Conservation (phyloP, 345 rosid genomes). For the Rhizophora apiculata region DNA sequence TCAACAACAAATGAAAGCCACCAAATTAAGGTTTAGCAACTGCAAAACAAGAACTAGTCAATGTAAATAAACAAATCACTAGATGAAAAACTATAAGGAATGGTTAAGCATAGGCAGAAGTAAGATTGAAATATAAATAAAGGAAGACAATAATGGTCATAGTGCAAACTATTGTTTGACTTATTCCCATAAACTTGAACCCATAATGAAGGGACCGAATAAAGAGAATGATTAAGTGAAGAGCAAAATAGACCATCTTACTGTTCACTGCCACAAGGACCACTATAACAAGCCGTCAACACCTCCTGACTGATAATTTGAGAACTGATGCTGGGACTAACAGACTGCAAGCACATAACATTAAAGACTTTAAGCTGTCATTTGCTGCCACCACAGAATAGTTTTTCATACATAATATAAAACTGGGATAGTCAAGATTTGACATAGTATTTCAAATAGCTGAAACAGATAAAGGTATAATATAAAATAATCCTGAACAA, state of each 20-base stretch:
- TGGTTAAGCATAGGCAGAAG: too few species aligned
- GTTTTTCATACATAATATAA: not conserved
- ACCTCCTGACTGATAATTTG: slow-evolving; percentile 74
- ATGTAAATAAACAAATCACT: slow-evolving; percentile 4
- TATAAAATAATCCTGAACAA: not conserved
- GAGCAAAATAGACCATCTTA: slow-evolving; percentile 26
- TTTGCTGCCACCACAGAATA: not conserved
- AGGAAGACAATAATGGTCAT: too few species aligned
- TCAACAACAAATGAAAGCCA: not conserved
- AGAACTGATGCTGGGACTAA: slow-evolving; percentile 58
- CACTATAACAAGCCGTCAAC: slow-evolving; percentile 65
- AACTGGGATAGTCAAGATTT: not conserved
- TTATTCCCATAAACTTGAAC: not conserved
- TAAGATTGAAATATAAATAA: too few species aligned
- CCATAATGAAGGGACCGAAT: not conserved
- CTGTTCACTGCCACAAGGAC: slow-evolving; percentile 91
- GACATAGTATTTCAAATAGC: not conserved
- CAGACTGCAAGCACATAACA: slow-evolving; percentile 45
- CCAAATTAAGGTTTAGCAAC: not conserved
- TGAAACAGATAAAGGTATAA: not conserved
- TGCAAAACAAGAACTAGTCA: not conserved
- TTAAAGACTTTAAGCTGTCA: slow-evolving; percentile 13
- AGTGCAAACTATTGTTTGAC: too few species aligned
- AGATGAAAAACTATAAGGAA: not conserved
- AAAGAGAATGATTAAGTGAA: not conserved